Evolutionary conservation across 108 stramenopile genomes (phyloP).

Genomic region (Epipyxis sp.): DNA sequence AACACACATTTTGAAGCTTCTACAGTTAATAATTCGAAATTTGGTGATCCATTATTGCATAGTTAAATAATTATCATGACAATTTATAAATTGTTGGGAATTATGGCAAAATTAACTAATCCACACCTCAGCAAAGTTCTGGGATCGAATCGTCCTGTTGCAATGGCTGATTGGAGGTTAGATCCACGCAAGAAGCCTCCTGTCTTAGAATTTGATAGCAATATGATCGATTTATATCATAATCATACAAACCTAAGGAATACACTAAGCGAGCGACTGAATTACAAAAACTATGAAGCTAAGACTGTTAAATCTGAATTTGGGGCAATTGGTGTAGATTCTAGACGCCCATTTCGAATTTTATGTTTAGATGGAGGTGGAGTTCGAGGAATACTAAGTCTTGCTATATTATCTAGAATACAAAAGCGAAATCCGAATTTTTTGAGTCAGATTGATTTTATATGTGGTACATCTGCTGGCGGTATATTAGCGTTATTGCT

Average conservation of each 20-base stretch:
- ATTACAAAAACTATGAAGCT: not conserved
- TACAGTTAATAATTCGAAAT: no score
- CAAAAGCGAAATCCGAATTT: conserved; percentile 23
- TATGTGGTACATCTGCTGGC: conserved; percentile 35
- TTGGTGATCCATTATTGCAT: no score
- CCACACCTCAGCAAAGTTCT: conserved; percentile 1
- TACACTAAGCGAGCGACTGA: not conserved
- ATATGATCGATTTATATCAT: no score
- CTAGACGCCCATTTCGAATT: conserved; percentile 8
- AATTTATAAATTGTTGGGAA: not conserved
- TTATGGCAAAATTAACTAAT: not conserved
- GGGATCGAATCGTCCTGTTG: not conserved
- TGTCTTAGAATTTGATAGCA: not conserved
- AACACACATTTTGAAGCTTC: no score
- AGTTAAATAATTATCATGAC: no score
- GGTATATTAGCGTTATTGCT: conserved; percentile 25
- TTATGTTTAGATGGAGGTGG: conserved; percentile 39
- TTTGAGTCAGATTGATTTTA: conserved; percentile 23
- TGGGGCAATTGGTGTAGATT: not conserved
- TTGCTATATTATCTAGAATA: conserved; percentile 32
- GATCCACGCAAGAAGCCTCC: not conserved
- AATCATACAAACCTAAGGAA: not conserved
- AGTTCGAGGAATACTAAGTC: conserved; percentile 21
- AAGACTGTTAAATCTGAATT: not conserved
- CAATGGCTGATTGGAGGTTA: not conserved